These are phyloP conservation scores for Aspergillus carlsbadensis DNA, from an alignment of 495 filamentous ascomycete species.

Conservation along the genomic window DNA sequence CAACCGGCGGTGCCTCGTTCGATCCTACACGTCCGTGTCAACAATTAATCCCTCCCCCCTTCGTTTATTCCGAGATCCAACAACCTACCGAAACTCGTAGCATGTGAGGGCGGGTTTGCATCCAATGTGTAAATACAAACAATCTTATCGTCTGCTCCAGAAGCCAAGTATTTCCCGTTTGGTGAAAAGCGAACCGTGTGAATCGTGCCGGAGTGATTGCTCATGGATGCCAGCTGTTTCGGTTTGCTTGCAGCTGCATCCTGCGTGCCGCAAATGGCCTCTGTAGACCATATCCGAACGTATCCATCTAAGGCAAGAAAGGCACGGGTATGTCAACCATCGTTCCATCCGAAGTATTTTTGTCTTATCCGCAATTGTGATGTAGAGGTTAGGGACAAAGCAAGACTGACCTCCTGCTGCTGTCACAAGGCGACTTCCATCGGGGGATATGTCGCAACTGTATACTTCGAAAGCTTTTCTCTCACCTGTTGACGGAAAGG, in stretches of 20 bases:
- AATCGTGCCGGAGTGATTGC: constrained; percentile 96
- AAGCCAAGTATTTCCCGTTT: constrained; percentile 89
- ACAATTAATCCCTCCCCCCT: constrained; percentile 13
- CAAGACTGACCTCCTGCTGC: constrained; percentile 76
- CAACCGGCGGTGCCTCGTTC: constrained; percentile 87
- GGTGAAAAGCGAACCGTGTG: constrained; percentile 94
- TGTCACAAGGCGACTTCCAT: constrained; percentile 86
- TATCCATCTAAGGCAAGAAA: constrained; percentile 69
- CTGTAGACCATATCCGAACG: constrained; percentile 95
- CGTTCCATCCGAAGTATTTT: neutral
- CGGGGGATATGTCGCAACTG: constrained; percentile 93
- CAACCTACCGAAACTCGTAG: constrained; percentile 69
- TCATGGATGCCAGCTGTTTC: constrained; percentile 94
- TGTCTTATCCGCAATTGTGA: neutral
- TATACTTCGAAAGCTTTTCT: constrained; percentile 98
- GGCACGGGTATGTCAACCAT: constrained; percentile 17
- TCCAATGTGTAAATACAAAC: constrained; percentile 95
- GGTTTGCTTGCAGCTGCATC: constrained; percentile 69
- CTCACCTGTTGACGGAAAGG: constrained; percentile 66
- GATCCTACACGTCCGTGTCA: constrained; percentile 53
- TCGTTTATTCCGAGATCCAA: neutral
- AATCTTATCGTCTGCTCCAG: constrained; percentile 96
- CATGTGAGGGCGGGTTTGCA: constrained; percentile 69
- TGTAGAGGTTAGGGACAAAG: neutral
- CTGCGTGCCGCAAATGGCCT: constrained; percentile 79